Percentiles rank a stretch among this genome's conserved stretches.
phyloP scores from a whole-genome alignment of 192 early-diverging fungal genomes.

The Gonapodya prolifera region DNA sequence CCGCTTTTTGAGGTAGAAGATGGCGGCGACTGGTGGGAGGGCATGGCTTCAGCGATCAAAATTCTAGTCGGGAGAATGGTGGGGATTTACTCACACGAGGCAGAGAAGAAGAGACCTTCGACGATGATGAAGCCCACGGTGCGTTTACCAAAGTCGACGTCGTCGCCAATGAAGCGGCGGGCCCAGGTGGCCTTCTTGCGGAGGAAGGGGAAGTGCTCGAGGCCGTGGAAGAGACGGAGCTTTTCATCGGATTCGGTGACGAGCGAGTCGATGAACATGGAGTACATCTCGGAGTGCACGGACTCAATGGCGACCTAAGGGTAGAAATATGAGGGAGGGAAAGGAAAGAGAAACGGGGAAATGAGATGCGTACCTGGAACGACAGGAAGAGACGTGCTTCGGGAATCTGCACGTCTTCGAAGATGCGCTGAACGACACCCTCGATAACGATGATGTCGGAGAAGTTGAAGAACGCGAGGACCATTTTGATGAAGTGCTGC shows the following conservation, averaged over 20 bases:
- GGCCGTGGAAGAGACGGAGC: constrained; percentile 80
- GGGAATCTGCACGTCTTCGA: constrained; percentile 52
- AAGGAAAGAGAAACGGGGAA: too few relatives aligned
- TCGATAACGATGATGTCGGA: constrained; percentile 96
- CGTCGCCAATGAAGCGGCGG: constrained; percentile 77
- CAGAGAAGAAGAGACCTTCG: constrained; percentile 98
- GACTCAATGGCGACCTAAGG: constrained; percentile 99
- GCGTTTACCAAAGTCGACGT: constrained; percentile 77
- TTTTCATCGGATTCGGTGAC: constrained; percentile 76
- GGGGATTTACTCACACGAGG: too few relatives aligned
- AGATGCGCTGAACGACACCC: constrained; percentile 59
- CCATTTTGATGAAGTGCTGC: constrained; percentile 79
- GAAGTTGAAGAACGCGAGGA: constrained; percentile 91
- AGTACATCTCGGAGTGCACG: constrained; percentile 92
- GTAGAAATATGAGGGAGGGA: too few relatives aligned
- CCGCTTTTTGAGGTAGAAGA: constrained; percentile 99
- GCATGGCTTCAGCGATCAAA: too few relatives aligned
- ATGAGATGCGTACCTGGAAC: constrained; percentile 77
- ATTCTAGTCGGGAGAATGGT: too few relatives aligned
- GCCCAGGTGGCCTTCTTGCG: constrained; percentile 96
- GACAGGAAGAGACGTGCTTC: constrained; percentile 91
- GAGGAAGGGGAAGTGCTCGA: too few relatives aligned
- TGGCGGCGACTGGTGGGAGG: too few relatives aligned
- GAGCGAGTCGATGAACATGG: constrained; percentile 88
- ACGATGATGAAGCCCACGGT: constrained; percentile 94